Conservation (phyloP, 805 yeast genomes). For the Saturnispora ahearnii region DNA sequence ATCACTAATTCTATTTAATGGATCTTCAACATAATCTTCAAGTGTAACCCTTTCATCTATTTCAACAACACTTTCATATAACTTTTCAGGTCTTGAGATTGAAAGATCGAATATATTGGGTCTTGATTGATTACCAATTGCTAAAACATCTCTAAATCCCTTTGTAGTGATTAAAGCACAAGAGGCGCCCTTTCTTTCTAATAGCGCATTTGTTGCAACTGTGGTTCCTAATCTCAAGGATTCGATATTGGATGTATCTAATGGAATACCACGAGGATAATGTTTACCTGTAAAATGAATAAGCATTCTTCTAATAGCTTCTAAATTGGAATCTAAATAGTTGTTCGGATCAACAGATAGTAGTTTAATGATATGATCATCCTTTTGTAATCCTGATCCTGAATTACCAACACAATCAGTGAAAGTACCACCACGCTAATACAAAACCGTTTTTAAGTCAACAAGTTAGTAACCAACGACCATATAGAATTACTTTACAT, state of each 20-base stretch:
- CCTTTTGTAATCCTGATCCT: conserved; percentile 40
- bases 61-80: conserved; percentile 72
- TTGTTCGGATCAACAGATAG: conserved; percentile 84
- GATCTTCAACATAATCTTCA: conserved; percentile 74
- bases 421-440: conserved; percentile 76
- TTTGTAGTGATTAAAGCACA: conserved; percentile 81
- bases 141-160: conserved; percentile 76
- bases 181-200: conserved; percentile 86
- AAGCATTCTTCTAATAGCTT: conserved; percentile 75
- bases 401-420: conserved; percentile 60
- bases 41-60: conserved; percentile 85
- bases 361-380: conserved; percentile 64
- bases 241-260: conserved; percentile 56
- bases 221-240: conserved; percentile 88
- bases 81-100: conserved; percentile 58
- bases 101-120: conserved; percentile 83
- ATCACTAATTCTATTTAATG: conserved; percentile 26
- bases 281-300: conserved; percentile 45
- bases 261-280: conserved; percentile 51
- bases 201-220: conserved; percentile 88
- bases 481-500: too few species aligned
- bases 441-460: neutral
- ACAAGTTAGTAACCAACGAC: neutral
- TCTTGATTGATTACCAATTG: conserved; percentile 86
- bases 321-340: conserved; percentile 85